A percentile compares a stretch with the other conserved stretches of the same genome.
Conservation (phyloP, 2,329 filamentous ascomycete genomes). For the Zymoseptoria brevis region DNA sequence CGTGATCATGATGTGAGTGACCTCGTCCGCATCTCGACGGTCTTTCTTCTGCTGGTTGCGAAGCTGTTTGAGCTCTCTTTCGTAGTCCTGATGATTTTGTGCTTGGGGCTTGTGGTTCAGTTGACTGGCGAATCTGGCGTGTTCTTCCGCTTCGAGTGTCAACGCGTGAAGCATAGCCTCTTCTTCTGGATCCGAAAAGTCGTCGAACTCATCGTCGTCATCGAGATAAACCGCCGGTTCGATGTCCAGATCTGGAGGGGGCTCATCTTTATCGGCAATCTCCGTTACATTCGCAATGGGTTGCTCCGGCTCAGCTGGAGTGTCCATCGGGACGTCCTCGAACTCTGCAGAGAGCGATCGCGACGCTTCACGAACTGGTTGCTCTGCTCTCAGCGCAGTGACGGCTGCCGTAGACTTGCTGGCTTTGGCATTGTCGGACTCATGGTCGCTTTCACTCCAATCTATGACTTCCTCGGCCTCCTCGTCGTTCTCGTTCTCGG, state of each 20-base stretch:
- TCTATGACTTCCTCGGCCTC: conserved; percentile 34
- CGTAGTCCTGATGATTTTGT: conserved; percentile 71
- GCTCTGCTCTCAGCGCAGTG: not conserved
- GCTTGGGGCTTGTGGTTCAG: conserved; percentile 67
- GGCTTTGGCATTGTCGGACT: not conserved
- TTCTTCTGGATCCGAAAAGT: conserved; percentile 76
- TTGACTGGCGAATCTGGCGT: conserved; percentile 82
- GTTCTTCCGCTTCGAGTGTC: conserved; percentile 84
- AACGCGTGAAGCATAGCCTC: conserved; percentile 81
- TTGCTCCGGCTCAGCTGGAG: conserved; percentile 14
- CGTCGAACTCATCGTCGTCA: conserved; percentile 34
- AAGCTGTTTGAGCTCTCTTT: conserved; percentile 76
- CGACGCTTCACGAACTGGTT: not conserved
- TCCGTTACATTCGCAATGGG: conserved; percentile 10
- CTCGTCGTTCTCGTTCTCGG: not conserved
- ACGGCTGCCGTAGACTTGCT: not conserved
- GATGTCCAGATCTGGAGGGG: conserved; percentile 19
- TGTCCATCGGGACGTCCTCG: conserved; percentile 41
- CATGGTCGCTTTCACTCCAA: not conserved
- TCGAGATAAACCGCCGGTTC: conserved; percentile 7
- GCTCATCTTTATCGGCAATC: conserved; percentile 16
- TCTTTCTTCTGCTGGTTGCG: conserved; percentile 96
- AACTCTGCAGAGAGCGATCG: conserved; percentile 12
- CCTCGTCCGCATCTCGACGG: conserved; percentile 88
- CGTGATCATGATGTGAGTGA: conserved; percentile 89